A percentile compares a stretch with the other conserved stretches of the same genome.
Evolutionary conservation across 129 eudicot species (phyloP).

Genomic region (Silybum marianum): DNA sequence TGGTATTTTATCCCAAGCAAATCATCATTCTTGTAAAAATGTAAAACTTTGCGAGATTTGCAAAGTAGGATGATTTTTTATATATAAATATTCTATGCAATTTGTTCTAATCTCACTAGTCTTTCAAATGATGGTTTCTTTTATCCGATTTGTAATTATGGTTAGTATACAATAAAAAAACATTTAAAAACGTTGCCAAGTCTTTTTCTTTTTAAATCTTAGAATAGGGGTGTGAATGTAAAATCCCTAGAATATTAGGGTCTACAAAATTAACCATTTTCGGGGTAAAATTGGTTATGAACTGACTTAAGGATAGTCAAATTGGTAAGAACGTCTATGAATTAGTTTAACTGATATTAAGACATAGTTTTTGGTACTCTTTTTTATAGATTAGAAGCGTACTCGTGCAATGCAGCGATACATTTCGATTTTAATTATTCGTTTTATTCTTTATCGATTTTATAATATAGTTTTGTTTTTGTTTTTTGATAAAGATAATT

Average conservation of each 20-base stretch:
- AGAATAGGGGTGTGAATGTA: conserved; percentile 14
- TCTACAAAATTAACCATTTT: neutral
- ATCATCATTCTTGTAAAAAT: conserved; percentile 25
- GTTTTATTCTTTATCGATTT: too few species aligned
- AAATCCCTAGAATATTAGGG: neutral
- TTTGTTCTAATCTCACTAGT: neutral
- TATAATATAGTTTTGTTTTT: too few species aligned
- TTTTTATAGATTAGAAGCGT: too few species aligned
- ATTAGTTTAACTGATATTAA: too few species aligned
- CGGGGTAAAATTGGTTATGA: too few species aligned
- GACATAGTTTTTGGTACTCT: too few species aligned
- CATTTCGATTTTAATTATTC: too few species aligned
- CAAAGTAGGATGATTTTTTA: conserved; percentile 30
- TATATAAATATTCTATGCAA: neutral
- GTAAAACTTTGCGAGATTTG: conserved; percentile 1
- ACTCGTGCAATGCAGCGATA: too few species aligned
- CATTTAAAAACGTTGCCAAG: neutral
- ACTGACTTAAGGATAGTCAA: neutral
- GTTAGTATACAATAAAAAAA: neutral
- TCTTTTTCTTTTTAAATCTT: neutral
- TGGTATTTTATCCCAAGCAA: conserved; percentile 2
- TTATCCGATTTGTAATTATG: neutral
- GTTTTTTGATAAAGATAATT: too few species aligned
- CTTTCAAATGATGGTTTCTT: neutral
- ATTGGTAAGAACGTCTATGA: neutral